Percentiles rank a stretch among this genome's conserved stretches.
Evolutionary conservation across 495 filamentous ascomycete genomes (phyloP).

Genomic region (Aspergillus cristatus): DNA sequence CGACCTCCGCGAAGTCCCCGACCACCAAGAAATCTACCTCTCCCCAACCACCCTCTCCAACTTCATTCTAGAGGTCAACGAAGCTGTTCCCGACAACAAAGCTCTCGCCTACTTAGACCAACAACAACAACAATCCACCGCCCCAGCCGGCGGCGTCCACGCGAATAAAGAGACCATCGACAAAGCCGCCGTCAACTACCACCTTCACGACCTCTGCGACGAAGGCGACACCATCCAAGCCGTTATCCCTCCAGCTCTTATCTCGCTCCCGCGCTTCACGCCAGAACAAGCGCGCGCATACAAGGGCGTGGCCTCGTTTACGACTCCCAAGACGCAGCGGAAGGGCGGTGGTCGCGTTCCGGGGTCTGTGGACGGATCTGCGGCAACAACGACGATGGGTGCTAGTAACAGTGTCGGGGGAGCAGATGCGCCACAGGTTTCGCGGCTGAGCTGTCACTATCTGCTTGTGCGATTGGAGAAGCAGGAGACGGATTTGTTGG

Average conservation of each 20-base stretch:
- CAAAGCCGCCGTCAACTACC: constrained; percentile 55
- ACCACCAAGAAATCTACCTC: constrained; percentile 92
- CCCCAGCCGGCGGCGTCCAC: constrained; percentile 17
- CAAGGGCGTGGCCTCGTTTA: constrained; percentile 23
- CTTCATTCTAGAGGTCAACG: constrained; percentile 82
- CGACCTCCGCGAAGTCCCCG: constrained; percentile 78
- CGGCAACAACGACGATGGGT: constrained; percentile 2
- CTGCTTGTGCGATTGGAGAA: constrained; percentile 61
- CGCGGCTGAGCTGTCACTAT: constrained; percentile 24
- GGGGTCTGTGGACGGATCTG: constrained; percentile 2
- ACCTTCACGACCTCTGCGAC: constrained; percentile 71
- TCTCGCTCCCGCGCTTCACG: constrained; percentile 17
- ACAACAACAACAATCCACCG: constrained; percentile 12
- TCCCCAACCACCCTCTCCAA: constrained; percentile 65
- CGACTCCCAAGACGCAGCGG: constrained; percentile 11
- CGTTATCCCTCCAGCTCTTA: constrained; percentile 30
- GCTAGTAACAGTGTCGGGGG: constrained; percentile 14
- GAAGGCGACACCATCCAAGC: constrained; percentile 47
- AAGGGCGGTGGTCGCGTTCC: constrained; percentile 4
- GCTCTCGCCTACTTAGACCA: constrained; percentile 21
- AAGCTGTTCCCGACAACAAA: constrained; percentile 47
- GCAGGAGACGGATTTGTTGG: constrained; percentile 74
- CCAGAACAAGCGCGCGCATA: constrained; percentile 6
- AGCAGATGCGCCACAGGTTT: constrained; percentile 3
- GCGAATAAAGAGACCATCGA: constrained; percentile 40